Conservation (phyloP, 1,284 basidiomycete genomes). For the Takashimella tepidaria region DNA sequence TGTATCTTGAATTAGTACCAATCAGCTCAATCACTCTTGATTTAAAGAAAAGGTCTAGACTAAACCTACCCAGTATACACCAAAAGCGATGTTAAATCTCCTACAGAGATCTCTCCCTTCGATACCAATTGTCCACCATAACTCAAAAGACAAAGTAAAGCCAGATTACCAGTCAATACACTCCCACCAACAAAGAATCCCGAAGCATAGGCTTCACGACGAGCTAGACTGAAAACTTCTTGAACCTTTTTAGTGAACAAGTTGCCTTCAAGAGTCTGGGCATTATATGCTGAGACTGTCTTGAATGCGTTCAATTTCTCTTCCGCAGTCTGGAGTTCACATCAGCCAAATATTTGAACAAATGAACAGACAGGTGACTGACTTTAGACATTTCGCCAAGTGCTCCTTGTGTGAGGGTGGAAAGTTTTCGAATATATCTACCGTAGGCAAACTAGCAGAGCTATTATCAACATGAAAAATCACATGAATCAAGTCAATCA, state of each 20-base stretch:
- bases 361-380: conserved; percentile 1
- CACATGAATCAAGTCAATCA: background rate
- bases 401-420: conserved; percentile 87
- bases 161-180: conserved; percentile 92
- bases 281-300: conserved; percentile 88
- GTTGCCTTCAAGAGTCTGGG: conserved; percentile 61
- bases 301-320: conserved; percentile 90
- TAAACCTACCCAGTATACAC: conserved; percentile 80
- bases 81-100: conserved; percentile 82
- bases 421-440: conserved; percentile 85
- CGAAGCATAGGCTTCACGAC: conserved; percentile 82
- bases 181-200: conserved; percentile 91
- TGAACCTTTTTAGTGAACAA: conserved; percentile 56
- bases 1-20: conserved; percentile 34
- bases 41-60: background rate
- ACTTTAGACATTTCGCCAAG: conserved; percentile 91
- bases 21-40: background rate
- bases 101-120: conserved; percentile 78
- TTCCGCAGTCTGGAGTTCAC: conserved; percentile 58
- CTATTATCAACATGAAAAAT: conserved; percentile 1
- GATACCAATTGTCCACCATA: conserved; percentile 92
- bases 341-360: conserved; percentile 5
- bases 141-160: conserved; percentile 79
- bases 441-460: conserved; percentile 95
- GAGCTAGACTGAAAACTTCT: conserved; percentile 68